Base-by-base conservation (phyloP, 768 basidiomycete genomes). In the Trametes punicea region DNA sequence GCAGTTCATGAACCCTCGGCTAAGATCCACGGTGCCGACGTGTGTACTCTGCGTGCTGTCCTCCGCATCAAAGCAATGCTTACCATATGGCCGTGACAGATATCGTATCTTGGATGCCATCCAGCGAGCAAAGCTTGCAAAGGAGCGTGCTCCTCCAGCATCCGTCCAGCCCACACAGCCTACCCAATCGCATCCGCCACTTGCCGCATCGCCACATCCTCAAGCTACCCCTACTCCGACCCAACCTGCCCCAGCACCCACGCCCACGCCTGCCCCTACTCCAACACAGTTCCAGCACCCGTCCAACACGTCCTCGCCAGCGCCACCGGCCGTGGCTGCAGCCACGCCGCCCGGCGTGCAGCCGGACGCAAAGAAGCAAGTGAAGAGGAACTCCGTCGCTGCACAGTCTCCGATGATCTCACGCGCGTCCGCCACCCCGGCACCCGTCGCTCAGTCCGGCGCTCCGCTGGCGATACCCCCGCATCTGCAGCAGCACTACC, bases 1-100 rank as follows among this genome's bases (percentile, higher is more conserved):
- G 74, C 81, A 87, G 51, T 89, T 85, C 72, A 89, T 90, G 88
- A 82, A 82, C 48, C 87, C 88, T 73, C 79, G 38, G 47, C 39
- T 46, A 21, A 46, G 52, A 13, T 11, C 47, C 10, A 20, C 34
- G 2, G 47, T 34, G 15, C 44, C 29, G 21, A 41, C 50, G 56
- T 56, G 21, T 18, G 52, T 44, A 50, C 44, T 23, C 40, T 39
- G 39, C 56, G n/a, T 13, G 21, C 8, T 27, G 10, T 21, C 25
- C 20, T 42, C 40, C 61, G 36, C 5, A 23, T 29, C 26, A 36
- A 25, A 23, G 29, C 30, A 13, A 29, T 55, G 44, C 60, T 40
- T 44, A 53, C 20, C n/a, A 29, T 20, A 38, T 16, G 8, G 29
- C 26, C 31, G 39, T 16, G 27, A 9, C 50, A 87, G 85, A 52